Base-by-base conservation (phyloP, 2,329 filamentous ascomycete species). In the Helminthosporium solani region DNA sequence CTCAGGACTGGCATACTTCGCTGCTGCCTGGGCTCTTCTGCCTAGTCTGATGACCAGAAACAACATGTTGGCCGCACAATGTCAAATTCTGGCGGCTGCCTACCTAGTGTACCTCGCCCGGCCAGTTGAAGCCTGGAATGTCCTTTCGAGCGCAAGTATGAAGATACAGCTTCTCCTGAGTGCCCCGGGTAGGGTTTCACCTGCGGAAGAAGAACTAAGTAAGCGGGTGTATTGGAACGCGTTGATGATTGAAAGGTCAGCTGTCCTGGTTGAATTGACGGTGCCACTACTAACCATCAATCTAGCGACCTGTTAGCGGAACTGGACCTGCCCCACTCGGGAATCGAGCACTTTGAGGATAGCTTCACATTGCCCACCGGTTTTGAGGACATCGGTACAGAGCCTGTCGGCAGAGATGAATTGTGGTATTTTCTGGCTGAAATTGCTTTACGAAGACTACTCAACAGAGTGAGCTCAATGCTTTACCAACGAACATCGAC, bases 401-500 rank as follows among this genome's bases (percentile, higher is more conserved):
- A 85, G 53, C 75, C 80, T 6, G 81, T 83, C 7, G 87, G 86
- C 11, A 80, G 83, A 39, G 88, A 92, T 58, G 87, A 92, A 48
- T 75, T 92, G 12, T 92, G 88, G 87, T 94, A 94, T 63, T 92
- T 92, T 58, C 74, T 92, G 23, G 88, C 88, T 30, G 88, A 92
- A 61, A 91, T 94, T 52, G 88, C 87, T 3, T 74, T 94, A 11
- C 81, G 88, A 36, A 78, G 88, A 45, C 79, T 94, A 3, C 78
- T 92, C 56, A 90, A 90, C 66, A 79, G 87, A 47, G 86, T 89
- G 59, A 89, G 85, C 72, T 86, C 90, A 64, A 81, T 90, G 58
- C 86, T 90, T 52, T 90, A 90, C 66, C 86, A 85, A 38, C 86
- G 87, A 60, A 85, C 83, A 2, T 62, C 67, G 12, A 64, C 56